phyloP scores from a whole-genome alignment of 441 rosid species.

The Erysimum pusillum region DNA sequence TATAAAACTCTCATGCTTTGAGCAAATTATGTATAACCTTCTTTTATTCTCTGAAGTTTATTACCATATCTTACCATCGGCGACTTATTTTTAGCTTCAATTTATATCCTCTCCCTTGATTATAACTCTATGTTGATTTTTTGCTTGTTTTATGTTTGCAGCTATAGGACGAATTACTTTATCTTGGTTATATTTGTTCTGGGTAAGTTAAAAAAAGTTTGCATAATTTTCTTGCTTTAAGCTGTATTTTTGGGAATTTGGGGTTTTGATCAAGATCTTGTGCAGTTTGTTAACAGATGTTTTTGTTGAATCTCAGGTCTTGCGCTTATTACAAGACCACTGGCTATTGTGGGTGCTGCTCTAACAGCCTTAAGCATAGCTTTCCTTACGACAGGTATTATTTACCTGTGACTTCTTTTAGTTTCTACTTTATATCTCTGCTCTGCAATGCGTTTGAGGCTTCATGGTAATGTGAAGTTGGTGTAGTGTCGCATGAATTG shows the following conservation, averaged over 20 bases:
- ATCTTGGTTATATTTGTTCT: constrained; percentile 47
- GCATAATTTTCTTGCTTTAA: not conserved
- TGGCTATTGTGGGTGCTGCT: constrained; percentile 52
- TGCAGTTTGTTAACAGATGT: not conserved
- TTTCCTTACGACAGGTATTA: constrained; percentile 55
- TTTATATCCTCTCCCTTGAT: not conserved
- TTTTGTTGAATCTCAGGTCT: constrained; percentile 43
- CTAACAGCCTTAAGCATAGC: constrained; percentile 53
- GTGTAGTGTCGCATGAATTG: not conserved
- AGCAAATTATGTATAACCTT: not conserved
- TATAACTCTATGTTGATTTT: not conserved
- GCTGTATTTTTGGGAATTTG: constrained; percentile 18
- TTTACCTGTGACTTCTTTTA: not conserved
- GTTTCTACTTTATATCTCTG: constrained; percentile 19
- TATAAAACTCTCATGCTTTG: constrained; percentile 4
- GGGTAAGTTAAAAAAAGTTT: constrained; percentile 35
- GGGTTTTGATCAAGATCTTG: constrained; percentile 10
- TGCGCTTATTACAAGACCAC: constrained; percentile 53
- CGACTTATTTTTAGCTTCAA: not conserved
- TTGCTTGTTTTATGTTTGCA: constrained; percentile 35
- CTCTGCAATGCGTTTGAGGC: constrained; percentile 29
- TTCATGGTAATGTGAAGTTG: constrained; percentile 17
- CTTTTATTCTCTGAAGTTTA: not conserved
- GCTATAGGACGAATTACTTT: constrained; percentile 59
- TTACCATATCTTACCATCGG: not conserved